A percentile compares a stretch with the other conserved stretches of the same genome.
Conservation (phyloP, 225 moss, liverwort and hornwort species). For the Marchantia polymorpha region DNA sequence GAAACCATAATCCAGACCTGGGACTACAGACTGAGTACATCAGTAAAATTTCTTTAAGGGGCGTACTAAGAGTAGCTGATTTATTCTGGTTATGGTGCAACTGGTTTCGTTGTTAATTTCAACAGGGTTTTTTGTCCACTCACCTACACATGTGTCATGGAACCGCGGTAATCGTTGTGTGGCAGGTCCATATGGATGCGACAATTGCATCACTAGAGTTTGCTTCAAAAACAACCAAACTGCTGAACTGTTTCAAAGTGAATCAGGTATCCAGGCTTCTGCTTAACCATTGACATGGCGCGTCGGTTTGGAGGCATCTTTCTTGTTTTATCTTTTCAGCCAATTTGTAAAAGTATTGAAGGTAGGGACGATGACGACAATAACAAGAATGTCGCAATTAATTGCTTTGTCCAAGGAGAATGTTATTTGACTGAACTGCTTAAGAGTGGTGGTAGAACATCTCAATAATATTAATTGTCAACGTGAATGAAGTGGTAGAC, state of each 20-base stretch:
- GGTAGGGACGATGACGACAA: neutral
- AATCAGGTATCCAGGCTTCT: constrained; percentile 25
- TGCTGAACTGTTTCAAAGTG: constrained; percentile 29
- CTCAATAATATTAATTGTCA: too few relatives aligned
- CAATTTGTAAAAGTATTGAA: neutral
- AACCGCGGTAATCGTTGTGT: neutral
- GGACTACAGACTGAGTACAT: too few relatives aligned
- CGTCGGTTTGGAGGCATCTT: neutral
- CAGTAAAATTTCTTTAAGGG: too few relatives aligned
- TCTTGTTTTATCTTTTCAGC: neutral
- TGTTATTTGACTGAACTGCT: neutral
- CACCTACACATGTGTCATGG: neutral
- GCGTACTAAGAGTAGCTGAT: too few relatives aligned
- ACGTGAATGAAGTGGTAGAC: too few relatives aligned
- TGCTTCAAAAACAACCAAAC: constrained; percentile 28
- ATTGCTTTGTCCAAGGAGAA: neutral
- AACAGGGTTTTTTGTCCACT: neutral
- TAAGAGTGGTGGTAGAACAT: neutral
- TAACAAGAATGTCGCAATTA: neutral
- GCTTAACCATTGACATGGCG: neutral
- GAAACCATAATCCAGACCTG: too few relatives aligned
- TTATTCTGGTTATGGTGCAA: too few relatives aligned
- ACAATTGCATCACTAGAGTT: constrained; percentile 28
- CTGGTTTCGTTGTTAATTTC: too few relatives aligned
- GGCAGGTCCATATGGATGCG: constrained; percentile 33